Evolutionary conservation across 768 basidiomycete species (phyloP), one percentile per base, ranked within the genome.

Genomic region (Russula compacta): DNA sequence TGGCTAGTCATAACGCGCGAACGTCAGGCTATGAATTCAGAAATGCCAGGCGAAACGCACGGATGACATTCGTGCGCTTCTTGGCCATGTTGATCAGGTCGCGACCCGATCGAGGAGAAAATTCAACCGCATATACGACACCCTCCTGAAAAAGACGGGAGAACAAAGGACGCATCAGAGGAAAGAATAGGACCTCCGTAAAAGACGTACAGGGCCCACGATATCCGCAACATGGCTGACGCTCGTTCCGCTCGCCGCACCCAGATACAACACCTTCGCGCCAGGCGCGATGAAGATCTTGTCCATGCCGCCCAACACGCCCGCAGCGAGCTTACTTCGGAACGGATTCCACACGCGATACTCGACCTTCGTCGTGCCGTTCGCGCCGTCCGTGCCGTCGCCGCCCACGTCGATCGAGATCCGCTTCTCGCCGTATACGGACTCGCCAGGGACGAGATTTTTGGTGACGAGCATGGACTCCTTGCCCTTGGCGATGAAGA

Each of bases 321-420:
- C 97, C 40, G 97, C 97, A 35, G 97, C 97, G 67, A 99, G 74
- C 79, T 98, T 99, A 71, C 83, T 85, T 67, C 97, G 83, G 85
- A 99, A 99, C 50, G 97, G 97, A 78, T 99, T 99, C 97, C 97
- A 99, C 35, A 99, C 97, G 58, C 97, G 82, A 76, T 98, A 99
- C 76, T 99, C 97, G 66, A 84, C 80, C 78, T 99, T 99, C 24
- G 24, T 29, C 24, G 24, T 29, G 24, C 24, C 24, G 24, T 29
- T 29, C 61, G 87, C 89, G 46, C 81, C 87, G 47, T 87, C 89
- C 19, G 79, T 82, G 47, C 80, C 84, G 19, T 76, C 42, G 12
- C 14, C 40, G n/a, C 50, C 35, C 35, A 12, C 77, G 14, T 94
- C 92, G 69, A 98, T 83, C 15, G 87, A 84, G 74, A 98, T 93